Conservation (phyloP, 2,329 filamentous ascomycete species). For the Alternaria panax region DNA sequence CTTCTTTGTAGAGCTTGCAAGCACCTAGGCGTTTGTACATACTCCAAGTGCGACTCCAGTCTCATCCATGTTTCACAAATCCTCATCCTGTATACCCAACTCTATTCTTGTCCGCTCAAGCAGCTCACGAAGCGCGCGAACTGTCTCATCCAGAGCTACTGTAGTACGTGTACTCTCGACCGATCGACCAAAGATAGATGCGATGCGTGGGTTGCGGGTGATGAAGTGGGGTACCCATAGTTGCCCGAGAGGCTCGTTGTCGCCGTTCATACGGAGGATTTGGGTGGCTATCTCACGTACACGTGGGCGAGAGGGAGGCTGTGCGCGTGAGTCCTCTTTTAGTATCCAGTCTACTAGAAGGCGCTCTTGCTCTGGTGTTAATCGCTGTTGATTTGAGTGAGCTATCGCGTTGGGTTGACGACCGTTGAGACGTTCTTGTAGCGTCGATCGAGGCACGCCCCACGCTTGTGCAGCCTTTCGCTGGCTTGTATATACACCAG, state of each 20-base stretch:
- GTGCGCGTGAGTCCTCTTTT: constrained; percentile 13
- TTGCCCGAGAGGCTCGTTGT: constrained; percentile 18
- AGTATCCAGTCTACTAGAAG: constrained; percentile 29
- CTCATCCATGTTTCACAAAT: constrained; percentile 8
- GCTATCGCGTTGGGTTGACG: not conserved
- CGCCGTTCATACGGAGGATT: constrained; percentile 20
- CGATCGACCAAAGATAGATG: constrained; percentile 18
- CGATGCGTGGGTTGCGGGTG: constrained; percentile 18
- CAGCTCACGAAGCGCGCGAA: constrained; percentile 20
- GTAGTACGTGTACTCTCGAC: constrained; percentile 13
- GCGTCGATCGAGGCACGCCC: not conserved
- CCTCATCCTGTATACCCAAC: not conserved
- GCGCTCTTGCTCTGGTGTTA: constrained; percentile 22
- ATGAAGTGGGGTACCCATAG: constrained; percentile 23
- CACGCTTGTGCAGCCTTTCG: constrained; percentile 4
- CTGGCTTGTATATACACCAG: constrained; percentile 20
- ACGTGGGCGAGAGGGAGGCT: no score
- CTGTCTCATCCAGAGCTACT: constrained; percentile 14
- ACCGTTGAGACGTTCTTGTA: not conserved
- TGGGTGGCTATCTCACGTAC: constrained; percentile 22
- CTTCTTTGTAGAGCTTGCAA: constrained; percentile 4
- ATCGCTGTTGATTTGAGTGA: constrained; percentile 22
- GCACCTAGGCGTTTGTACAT: constrained; percentile 18
- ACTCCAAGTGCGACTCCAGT: constrained; percentile 8
- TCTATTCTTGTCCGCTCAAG: constrained; percentile 14